Evolutionary conservation across 2,329 filamentous ascomycete genomes (phyloP), one percentile per base, ranked within the genome.

Genomic region (Xylaria hypoxylon): DNA sequence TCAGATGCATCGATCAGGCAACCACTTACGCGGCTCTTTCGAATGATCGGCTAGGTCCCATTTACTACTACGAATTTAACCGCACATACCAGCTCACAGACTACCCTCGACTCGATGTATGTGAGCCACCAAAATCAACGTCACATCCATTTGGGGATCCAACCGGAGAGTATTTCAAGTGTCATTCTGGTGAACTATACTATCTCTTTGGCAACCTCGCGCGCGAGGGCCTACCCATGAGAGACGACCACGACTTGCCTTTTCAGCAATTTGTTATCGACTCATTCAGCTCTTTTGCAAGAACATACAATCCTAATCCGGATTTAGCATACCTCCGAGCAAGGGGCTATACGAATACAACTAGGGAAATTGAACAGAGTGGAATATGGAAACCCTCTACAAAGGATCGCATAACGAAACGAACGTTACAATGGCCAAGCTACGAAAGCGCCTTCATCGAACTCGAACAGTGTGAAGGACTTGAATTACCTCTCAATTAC

Each of bases 61-160:
- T 86, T 0, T 89, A 85, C 74, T 88, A 84, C 73, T 90, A 89
- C 76, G 85, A 89, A 73, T 85, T 89, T 70, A 85, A 88, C 66
- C 82, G 87, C 50, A 84, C 84, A 0, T 86, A 85, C 70, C 80
- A 82, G 62, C 83, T 82, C 1, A 82, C 82, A 55, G 84, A 84
- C 40, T 87, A 85, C 35, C 87, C 88, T 53, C 78, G 80, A 22
- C 80, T 85, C 2, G 83, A 85, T 48, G 79, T 83, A 0, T 85
- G 83, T 81, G 82, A 76, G 75, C 81, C 70, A 66, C 80, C 73
- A 69, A 76, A 53, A 69, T 83, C 61, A 66, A 68, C 62, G 68
- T 73, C 63, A 66, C 80, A 48, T 67, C 73, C 74, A 1, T 13
- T 71, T 35, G 73, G 73, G 17, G 73, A 75, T 47, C 72, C 71